Evolutionary conservation across 1,284 basidiomycete genomes (phyloP).

Genomic region (Fomitopsis betulina): DNA sequence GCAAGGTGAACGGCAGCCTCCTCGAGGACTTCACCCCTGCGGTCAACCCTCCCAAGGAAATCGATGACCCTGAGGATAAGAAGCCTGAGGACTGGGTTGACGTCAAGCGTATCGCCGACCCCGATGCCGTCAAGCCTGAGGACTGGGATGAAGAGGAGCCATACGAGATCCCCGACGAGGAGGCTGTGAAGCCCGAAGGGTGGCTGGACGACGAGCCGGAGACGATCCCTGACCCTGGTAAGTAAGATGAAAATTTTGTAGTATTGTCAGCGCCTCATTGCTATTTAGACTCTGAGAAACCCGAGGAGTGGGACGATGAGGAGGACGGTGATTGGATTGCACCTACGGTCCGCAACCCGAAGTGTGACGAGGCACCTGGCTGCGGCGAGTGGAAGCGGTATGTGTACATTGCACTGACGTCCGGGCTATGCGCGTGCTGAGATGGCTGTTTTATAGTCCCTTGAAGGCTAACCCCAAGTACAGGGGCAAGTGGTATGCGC

Average conservation of each 20-base stretch:
- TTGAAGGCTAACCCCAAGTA: constrained; percentile 87
- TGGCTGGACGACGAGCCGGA: constrained; percentile 92
- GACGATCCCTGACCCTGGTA: constrained; percentile 83
- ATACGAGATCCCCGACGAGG: constrained; percentile 83
- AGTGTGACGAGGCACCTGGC: constrained; percentile 85
- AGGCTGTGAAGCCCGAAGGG: constrained; percentile 88
- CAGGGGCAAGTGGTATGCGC: constrained; percentile 96
- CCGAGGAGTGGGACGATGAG: constrained; percentile 99
- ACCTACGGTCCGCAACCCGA: constrained; percentile 85
- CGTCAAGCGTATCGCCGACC: constrained; percentile 79
- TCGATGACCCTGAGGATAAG: constrained; percentile 87
- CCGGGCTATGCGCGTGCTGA: not conserved
- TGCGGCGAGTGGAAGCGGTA: constrained; percentile 91
- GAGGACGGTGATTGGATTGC: constrained; percentile 99
- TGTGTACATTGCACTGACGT: constrained; percentile 14
- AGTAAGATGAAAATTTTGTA: constrained; percentile 11
- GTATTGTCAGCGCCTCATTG: not conserved
- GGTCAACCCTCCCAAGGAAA: constrained; percentile 91
- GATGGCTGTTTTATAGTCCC: constrained; percentile 43
- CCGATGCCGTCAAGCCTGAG: constrained; percentile 83
- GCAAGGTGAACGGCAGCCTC: constrained; percentile 75
- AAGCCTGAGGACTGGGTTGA: constrained; percentile 97
- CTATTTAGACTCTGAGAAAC: constrained; percentile 79
- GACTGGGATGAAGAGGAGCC: constrained; percentile 98
- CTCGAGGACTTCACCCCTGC: constrained; percentile 95